Percentiles rank a stretch among this genome's conserved stretches.
phyloP scores from a whole-genome alignment of 306 rosid genomes.

The Gillenia trifoliata region DNA sequence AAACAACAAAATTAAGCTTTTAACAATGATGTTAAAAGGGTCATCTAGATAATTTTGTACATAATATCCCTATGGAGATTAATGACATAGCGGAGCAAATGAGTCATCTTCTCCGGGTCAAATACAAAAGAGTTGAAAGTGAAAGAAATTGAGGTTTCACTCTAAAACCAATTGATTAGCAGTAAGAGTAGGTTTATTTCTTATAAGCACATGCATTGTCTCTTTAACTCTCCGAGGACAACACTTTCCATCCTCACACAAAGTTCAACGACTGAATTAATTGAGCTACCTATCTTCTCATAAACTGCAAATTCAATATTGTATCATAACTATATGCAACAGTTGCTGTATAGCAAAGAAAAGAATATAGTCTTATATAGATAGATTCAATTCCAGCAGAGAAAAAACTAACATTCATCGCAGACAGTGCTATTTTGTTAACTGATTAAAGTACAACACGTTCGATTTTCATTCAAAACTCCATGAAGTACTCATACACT shows the following conservation, averaged over 20 bases:
- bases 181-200: neutral
- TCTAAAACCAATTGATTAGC: too few species aligned
- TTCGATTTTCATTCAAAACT: neutral
- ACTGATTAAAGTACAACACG: neutral
- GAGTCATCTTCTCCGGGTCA: too few species aligned
- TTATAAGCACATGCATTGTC: neutral
- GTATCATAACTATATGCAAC: neutral
- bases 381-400: neutral
- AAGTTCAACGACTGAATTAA: too few species aligned
- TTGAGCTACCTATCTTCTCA: neutral
- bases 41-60: neutral
- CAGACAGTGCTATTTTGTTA: neutral
- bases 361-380: neutral
- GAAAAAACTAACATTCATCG: neutral
- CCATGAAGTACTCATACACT: neutral
- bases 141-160: too few species aligned
- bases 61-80: neutral
- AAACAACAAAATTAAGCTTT: neutral
- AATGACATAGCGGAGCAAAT: neutral
- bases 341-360: neutral
- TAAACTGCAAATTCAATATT: too few species aligned
- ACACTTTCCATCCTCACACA: too few species aligned
- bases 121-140: too few species aligned
- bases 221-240: too few species aligned
- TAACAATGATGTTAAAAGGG: neutral